Percentiles rank a stretch among this genome's conserved stretches.
Conservation (phyloP, 345 rosid genomes). For the Garcia nutans region DNA sequence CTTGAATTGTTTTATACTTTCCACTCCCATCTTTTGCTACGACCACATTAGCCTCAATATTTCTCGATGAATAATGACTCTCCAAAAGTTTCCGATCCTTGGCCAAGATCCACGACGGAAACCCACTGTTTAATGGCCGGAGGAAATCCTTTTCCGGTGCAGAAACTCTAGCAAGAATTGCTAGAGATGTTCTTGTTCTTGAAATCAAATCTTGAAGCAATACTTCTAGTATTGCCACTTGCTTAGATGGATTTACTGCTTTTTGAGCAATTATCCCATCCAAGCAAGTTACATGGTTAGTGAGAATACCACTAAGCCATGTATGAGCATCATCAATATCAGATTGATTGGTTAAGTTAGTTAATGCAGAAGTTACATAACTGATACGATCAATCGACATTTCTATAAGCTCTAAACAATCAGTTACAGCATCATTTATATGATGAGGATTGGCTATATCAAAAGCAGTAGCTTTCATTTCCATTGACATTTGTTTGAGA, state of each 20-base stretch:
- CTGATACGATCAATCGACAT: slow-evolving; percentile 6
- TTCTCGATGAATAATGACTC: background rate
- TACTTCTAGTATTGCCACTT: background rate
- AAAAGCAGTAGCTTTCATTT: background rate
- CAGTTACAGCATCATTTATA: slow-evolving; percentile 6
- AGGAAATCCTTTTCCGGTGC: background rate
- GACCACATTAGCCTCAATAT: slow-evolving; percentile 2
- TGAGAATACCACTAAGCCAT: slow-evolving; percentile 19
- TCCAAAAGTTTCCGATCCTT: slow-evolving; percentile 1
- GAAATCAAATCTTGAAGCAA: slow-evolving; percentile 14
- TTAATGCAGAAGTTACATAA: background rate
- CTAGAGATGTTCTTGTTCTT: slow-evolving; percentile 12
- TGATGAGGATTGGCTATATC: background rate
- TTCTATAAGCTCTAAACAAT: slow-evolving; percentile 20
- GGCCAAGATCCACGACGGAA: slow-evolving; percentile 2
- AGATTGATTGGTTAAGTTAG: background rate
- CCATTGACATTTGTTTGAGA: slow-evolving; percentile 3
- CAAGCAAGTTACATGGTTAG: slow-evolving; percentile 19
- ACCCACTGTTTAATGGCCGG: slow-evolving; percentile 3
- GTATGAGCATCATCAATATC: slow-evolving; percentile 7
- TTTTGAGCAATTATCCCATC: background rate
- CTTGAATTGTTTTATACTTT: slow-evolving; percentile 13
- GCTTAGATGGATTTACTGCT: background rate
- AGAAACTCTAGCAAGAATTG: slow-evolving; percentile 5
- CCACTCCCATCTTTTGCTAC: slow-evolving; percentile 22